phyloP scores from a whole-genome alignment of 2,329 filamentous ascomycete genomes.

The Erysiphe neolycopersici region DNA sequence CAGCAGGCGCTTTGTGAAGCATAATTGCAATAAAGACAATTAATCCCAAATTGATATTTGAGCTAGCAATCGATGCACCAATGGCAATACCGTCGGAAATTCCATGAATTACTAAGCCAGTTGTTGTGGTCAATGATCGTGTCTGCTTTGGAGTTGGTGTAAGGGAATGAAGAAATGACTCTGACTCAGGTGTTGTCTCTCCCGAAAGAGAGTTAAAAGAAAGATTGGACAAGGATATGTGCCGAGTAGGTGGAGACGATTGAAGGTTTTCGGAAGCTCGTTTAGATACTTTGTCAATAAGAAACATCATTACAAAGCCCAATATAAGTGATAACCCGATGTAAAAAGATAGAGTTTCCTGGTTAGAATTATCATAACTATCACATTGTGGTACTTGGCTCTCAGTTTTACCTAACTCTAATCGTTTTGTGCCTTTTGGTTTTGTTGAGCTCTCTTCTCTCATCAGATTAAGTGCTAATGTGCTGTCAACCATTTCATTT shows the following conservation, averaged over 20 bases:
- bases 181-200: slow-evolving; percentile 20
- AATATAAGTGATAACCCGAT: slow-evolving; percentile 68
- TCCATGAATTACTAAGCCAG: slow-evolving; percentile 85
- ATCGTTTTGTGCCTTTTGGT: no score
- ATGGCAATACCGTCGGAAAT: slow-evolving; percentile 88
- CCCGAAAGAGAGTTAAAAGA: slow-evolving; percentile 22
- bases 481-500: neutral
- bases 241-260: slow-evolving; percentile 40
- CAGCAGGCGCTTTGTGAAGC: slow-evolving; percentile 89
- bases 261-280: slow-evolving; percentile 41
- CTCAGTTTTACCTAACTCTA: neutral
- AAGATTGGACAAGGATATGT: slow-evolving; percentile 72
- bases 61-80: slow-evolving; percentile 59
- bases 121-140: slow-evolving; percentile 55
- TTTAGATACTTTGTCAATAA: slow-evolving; percentile 65
- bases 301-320: slow-evolving; percentile 90
- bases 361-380: slow-evolving; percentile 14
- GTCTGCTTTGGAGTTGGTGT: slow-evolving; percentile 29
- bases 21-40: slow-evolving; percentile 93
- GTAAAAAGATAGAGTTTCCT: slow-evolving; percentile 34
- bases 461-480: no score
- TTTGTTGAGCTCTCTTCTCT: no score
- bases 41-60: slow-evolving; percentile 51
- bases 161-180: slow-evolving; percentile 31
- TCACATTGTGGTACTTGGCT: neutral